phyloP scores from a whole-genome alignment of 176 grass and related monocot genomes.

The Avena eriantha region DNA sequence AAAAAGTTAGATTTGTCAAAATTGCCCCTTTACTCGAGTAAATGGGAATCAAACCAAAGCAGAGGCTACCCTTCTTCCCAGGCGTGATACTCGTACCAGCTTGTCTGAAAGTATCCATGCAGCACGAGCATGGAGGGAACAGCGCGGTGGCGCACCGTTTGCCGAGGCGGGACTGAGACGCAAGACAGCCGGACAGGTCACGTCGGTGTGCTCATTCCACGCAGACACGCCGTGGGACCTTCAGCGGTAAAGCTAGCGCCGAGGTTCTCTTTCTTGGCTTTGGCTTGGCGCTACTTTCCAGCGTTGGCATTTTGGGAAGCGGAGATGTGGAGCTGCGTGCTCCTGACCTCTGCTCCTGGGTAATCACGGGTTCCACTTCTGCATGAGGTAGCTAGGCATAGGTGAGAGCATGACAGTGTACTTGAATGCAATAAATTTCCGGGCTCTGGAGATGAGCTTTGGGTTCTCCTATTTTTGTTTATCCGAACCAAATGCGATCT shows the following conservation, averaged over 20 bases:
- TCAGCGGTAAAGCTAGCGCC: background rate
- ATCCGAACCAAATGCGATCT: no score
- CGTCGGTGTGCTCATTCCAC: conserved; percentile 20
- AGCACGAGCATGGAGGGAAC: background rate
- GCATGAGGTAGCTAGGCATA: background rate
- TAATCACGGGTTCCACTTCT: background rate
- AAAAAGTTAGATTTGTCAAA: no score
- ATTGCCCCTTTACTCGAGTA: no score
- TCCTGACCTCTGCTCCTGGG: background rate
- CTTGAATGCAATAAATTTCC: background rate
- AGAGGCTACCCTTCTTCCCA: background rate
- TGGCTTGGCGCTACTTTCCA: conserved; percentile 30
- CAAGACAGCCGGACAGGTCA: conserved; percentile 26
- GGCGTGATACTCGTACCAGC: background rate
- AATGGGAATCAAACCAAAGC: no score
- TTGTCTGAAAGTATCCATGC: conserved; percentile 5
- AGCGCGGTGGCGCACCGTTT: background rate
- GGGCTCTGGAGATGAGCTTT: background rate
- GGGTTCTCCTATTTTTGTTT: background rate
- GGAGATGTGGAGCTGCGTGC: background rate
- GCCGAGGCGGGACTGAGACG: background rate
- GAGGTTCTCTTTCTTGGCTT: conserved; percentile 18
- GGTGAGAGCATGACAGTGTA: background rate
- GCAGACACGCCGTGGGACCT: background rate
- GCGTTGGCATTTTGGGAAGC: background rate